Evolutionary conservation across 2,329 filamentous ascomycete genomes (phyloP), one percentile per base, ranked within the genome.

Genomic region (Ramularia endophylla): DNA sequence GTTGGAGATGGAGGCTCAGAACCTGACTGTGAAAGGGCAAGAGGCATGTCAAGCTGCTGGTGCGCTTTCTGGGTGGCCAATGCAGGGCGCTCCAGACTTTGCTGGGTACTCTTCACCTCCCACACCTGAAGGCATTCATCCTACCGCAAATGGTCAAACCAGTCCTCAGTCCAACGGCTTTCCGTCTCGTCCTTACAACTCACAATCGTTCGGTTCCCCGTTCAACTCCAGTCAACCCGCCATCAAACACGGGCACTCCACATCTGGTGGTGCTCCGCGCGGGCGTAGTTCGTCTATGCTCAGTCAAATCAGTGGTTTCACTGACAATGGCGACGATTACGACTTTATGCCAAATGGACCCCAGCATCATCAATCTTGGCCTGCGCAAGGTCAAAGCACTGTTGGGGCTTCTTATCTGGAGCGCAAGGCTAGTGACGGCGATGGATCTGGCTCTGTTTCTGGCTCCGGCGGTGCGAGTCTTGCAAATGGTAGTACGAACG

Each of bases 121-220:
- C 0, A 80, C 77, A n/a, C 78, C 78, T n/a, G 78, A 81, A 61
- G 75, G 74, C 19, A 69, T 71, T 22, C 61, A 80, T 11, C 74
- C 76, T 17, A 75, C 74, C 8, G 69, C 41, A 6, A 47, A 45
- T 27, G 51, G 51, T 36, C 44, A 48, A 34, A 33, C 47, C 40
- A 48, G 42, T 36, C 44, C 44, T 46, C 43, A 45, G 32, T 30
- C 48, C 13, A 51, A 48, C 29, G 48, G 48, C 29, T 47, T 42
- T 40, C 42, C 40, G 42, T 46, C 41, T 32, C 40, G 43, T n/a
- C n/a, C 46, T 16, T 49, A 50, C 41, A 44, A 44, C 36, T 47
- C 52, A 11, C 40, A 35, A 18, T 15, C 47, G 29, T 55, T 51
- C 43, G 44, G 48, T 41, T 54, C 55, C 8, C 54, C 56, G 4